Base-by-base conservation (phyloP, 1,284 basidiomycete genomes). In the Lentinula novae-zelandiae region DNA sequence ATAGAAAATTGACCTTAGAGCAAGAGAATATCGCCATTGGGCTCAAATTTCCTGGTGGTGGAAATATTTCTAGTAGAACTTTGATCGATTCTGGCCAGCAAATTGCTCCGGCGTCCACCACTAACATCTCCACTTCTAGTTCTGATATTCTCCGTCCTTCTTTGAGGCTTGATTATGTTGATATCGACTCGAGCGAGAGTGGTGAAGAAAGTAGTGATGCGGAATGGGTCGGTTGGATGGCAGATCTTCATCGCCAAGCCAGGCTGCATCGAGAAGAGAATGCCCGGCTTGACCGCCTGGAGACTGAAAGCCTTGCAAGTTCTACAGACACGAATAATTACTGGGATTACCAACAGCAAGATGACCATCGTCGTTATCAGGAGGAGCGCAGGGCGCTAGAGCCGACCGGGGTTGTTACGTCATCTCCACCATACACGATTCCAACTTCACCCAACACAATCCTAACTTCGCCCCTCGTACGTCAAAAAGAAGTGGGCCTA, bases 141-240 rank as follows among this genome's bases (percentile, higher is more conserved):
- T 22, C 44, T 10, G 9, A 44, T 39, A 31, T 10, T 31, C 36
- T 57, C 34, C 34, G n/a, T 36, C 8, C 60, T 15, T 22, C 39
- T 13, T 12, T 60, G 34, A 46, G 50, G 13, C 42, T 52, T 48
- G 53, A 60, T 63, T 65, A 64, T 34, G 58, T 55, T n/a, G 71
- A 70, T 40, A n/a, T 17, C 9, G 61, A 61, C 6, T 48, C 46
- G 7, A 63, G 56, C 50, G 74, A 75, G 53, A 75, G 70, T 33
- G 77, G 69, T 2, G 73, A 71, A 4, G 77, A 80, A 22, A 67
- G 60, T 9, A 80, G 82, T 63, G 84, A 85, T 65, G 72, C 75
- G n/a, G 84, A 86, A 63, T 86, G 84, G 84, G 76, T 82, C 5
- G 78, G 77, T 5, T 86, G 84, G 84, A 73, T 75, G 67, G 75